A percentile compares a stretch with the other conserved stretches of the same genome.
These are phyloP conservation scores for Hamigera avellanea DNA, from an alignment of 495 filamentous ascomycete species.

Conservation along the genomic window DNA sequence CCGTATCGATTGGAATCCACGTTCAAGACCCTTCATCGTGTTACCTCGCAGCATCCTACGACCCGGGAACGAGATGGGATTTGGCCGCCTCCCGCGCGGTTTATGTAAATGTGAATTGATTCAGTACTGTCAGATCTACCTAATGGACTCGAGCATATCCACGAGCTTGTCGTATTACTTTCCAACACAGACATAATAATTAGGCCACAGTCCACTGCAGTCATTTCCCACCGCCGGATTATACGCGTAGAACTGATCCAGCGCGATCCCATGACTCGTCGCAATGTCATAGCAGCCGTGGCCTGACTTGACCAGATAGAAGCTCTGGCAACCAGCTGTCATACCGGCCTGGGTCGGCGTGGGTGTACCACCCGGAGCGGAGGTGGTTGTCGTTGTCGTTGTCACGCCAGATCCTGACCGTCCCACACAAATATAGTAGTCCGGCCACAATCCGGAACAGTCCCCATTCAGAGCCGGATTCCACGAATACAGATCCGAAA, in stretches of 20 bases:
- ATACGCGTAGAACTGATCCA: neutral
- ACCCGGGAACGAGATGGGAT: no score
- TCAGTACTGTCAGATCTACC: no score
- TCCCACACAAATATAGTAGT: conserved; percentile 2
- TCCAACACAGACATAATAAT: neutral
- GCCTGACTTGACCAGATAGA: neutral
- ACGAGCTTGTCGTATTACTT: no score
- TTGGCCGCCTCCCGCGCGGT: no score
- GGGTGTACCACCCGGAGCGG: no score
- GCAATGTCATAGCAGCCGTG: neutral
- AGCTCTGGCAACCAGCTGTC: neutral
- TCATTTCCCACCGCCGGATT: neutral
- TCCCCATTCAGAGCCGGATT: conserved; percentile 9
- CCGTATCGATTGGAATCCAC: no score
- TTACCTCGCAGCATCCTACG: no score
- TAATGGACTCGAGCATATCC: no score
- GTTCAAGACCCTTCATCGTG: no score
- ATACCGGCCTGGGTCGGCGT: no score
- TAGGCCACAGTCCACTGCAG: neutral
- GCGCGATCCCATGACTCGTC: neutral
- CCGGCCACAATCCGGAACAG: conserved; percentile 3
- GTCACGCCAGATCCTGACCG: neutral
- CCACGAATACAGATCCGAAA: conserved; percentile 6
- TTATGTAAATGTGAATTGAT: no score
- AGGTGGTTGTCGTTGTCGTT: neutral